phyloP scores from a whole-genome alignment of 2,329 filamentous ascomycete genomes.

The Fusarium torulosum region DNA sequence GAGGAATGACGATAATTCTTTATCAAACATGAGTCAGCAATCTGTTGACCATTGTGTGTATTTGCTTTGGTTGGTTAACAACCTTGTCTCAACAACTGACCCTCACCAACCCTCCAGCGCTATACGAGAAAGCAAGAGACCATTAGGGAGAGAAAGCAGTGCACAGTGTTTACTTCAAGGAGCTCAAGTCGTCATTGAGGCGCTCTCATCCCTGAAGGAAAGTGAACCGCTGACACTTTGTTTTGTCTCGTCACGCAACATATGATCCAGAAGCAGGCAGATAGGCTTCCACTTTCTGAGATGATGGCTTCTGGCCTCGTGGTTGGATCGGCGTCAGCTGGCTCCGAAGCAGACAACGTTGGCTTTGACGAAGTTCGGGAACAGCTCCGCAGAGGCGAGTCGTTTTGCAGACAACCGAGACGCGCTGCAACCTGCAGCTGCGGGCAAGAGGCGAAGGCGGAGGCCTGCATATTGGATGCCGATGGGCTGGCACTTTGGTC shows the following conservation, averaged over 20 bases:
- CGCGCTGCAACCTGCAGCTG: slow-evolving; percentile 36
- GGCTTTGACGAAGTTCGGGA: slow-evolving; percentile 27
- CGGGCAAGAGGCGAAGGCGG: slow-evolving; percentile 36
- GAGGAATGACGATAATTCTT: no score
- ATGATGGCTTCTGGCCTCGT: slow-evolving; percentile 5
- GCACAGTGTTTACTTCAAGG: slow-evolving; percentile 16
- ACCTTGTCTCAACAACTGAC: neutral
- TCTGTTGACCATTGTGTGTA: neutral
- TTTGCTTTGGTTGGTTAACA: slow-evolving; percentile 2
- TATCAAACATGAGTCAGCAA: no score
- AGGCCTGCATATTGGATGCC: slow-evolving; percentile 43
- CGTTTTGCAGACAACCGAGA: slow-evolving; percentile 19
- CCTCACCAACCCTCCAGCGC: neutral
- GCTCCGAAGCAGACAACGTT: slow-evolving; percentile 11
- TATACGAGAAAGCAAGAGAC: neutral
- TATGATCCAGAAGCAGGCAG: neutral
- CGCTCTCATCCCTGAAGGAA: neutral
- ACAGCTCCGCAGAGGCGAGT: slow-evolving; percentile 29
- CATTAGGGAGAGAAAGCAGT: neutral
- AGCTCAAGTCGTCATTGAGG: slow-evolving; percentile 9
- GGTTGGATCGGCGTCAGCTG: slow-evolving; percentile 29
- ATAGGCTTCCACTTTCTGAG: neutral
- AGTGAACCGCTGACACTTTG: neutral
- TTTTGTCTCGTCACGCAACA: slow-evolving; percentile 1
- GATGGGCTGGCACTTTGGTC: slow-evolving; percentile 30